A percentile compares a stretch with the other conserved stretches of the same genome.
phyloP scores from a whole-genome alignment of 257 asterid species.

The Fraxinus excelsior region DNA sequence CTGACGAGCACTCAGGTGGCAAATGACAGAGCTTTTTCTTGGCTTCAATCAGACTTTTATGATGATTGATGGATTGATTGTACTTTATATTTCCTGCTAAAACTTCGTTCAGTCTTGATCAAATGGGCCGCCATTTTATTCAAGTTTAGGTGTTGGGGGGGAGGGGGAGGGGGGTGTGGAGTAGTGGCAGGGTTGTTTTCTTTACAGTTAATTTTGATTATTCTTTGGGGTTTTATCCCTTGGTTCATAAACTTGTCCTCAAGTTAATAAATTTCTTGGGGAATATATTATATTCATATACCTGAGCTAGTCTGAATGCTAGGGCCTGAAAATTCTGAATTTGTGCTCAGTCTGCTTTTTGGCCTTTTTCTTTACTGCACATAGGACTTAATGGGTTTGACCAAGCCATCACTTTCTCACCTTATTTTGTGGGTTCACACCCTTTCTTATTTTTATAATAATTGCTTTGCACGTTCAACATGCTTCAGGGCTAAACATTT shows the following conservation, averaged over 20 bases:
- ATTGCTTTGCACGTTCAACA: constrained; percentile 1
- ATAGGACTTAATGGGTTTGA: constrained; percentile 56
- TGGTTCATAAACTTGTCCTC: constrained; percentile 9
- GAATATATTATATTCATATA: constrained; percentile 15
- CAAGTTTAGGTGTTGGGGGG: constrained; percentile 20
- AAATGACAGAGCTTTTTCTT: not conserved
- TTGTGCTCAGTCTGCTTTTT: constrained; percentile 54
- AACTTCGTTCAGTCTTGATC: constrained; percentile 40
- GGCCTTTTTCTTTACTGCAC: constrained; percentile 44
- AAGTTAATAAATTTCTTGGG: constrained; percentile 3
- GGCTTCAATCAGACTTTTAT: constrained; percentile 38
- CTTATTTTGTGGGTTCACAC: constrained; percentile 48
- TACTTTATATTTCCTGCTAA: constrained; percentile 28
- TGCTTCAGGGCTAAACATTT: constrained; percentile 14
- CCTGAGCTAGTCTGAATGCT: constrained; percentile 67
- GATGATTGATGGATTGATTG: constrained; percentile 63
- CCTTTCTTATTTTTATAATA: not conserved
- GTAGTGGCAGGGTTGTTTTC: not conserved
- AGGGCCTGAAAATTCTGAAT: constrained; percentile 47
- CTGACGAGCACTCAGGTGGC: constrained; percentile 19
- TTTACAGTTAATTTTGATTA: not conserved
- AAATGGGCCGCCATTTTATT: constrained; percentile 77
- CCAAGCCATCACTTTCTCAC: constrained; percentile 56
- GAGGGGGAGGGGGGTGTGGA: not conserved
- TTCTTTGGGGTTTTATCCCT: constrained; percentile 22